A percentile compares a stretch with the other conserved stretches of the same genome.
Evolutionary conservation across 2,329 filamentous ascomycete species (phyloP).

Genomic region (Pleomassaria siparia): DNA sequence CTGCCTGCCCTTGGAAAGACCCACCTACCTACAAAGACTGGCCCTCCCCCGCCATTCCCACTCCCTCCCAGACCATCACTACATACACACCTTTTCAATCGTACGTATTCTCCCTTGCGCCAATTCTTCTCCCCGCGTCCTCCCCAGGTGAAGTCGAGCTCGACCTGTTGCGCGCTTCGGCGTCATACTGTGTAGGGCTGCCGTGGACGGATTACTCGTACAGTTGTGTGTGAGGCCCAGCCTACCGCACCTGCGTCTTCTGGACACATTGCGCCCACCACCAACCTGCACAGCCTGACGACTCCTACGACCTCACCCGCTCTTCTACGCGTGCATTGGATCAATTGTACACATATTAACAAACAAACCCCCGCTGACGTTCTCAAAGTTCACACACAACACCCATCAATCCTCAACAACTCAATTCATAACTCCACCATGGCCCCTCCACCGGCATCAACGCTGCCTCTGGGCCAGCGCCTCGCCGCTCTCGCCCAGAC

Average conservation of each 20-base stretch:
- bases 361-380: constrained; percentile 28
- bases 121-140: background rate
- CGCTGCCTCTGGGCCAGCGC: constrained; percentile 71
- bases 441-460: constrained; percentile 73
- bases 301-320: constrained; percentile 16
- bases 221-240: constrained; percentile 26
- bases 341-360: constrained; percentile 8
- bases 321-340: constrained; percentile 8
- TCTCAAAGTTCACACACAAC: constrained; percentile 22
- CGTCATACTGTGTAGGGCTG: constrained; percentile 25
- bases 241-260: constrained; percentile 23
- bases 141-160: constrained; percentile 33
- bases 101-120: background rate
- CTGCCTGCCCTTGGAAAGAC: constrained; percentile 21
- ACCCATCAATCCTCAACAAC: constrained; percentile 19
- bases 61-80: background rate
- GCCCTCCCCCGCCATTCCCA: constrained; percentile 6
- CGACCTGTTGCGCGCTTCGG: constrained; percentile 13
- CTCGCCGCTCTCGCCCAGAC: constrained; percentile 80
- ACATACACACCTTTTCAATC: constrained; percentile 6
- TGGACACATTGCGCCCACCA: constrained; percentile 39
- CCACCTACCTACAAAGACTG: constrained; percentile 28
- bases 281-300: constrained; percentile 2
- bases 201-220: constrained; percentile 27
- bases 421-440: constrained; percentile 47